Percentiles rank a stretch among this genome's conserved stretches.
Evolutionary conservation across 2,329 filamentous ascomycete genomes (phyloP).

Genomic region (Nothopassalora personata): DNA sequence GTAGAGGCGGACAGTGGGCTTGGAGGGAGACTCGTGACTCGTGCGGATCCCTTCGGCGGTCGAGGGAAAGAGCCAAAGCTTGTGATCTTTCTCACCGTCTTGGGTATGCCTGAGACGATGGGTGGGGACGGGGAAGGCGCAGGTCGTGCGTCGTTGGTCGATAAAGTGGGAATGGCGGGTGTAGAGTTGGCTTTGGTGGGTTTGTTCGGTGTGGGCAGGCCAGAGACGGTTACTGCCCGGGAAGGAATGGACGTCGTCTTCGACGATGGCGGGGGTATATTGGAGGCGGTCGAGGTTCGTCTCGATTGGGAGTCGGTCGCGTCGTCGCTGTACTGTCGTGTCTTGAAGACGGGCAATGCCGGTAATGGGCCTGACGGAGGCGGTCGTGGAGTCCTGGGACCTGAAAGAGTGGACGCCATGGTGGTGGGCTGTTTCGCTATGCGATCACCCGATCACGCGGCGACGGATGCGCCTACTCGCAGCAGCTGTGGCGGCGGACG

Average conservation of each 20-base stretch:
- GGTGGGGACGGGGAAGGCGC: slow-evolving; percentile 9
- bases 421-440: slow-evolving; percentile 8
- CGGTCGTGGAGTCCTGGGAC: slow-evolving; percentile 52
- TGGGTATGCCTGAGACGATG: slow-evolving; percentile 34
- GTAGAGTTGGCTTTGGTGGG: slow-evolving; percentile 43
- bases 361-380: slow-evolving; percentile 69
- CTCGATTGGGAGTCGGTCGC: slow-evolving; percentile 30
- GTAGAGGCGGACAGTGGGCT: slow-evolving; percentile 49
- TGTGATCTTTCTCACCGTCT: slow-evolving; percentile 75
- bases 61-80: slow-evolving; percentile 94
- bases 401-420: slow-evolving; percentile 49
- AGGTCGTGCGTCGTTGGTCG: slow-evolving; percentile 36
- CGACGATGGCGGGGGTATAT: slow-evolving; percentile 30
- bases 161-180: slow-evolving; percentile 50
- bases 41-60: slow-evolving; percentile 64
- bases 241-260: slow-evolving; percentile 28
- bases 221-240: slow-evolving; percentile 43
- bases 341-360: slow-evolving; percentile 67
- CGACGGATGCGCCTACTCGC: slow-evolving; percentile 3
- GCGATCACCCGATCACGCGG: background rate
- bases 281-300: slow-evolving; percentile 27
- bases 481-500: background rate
- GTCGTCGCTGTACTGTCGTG: slow-evolving; percentile 54
- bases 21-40: slow-evolving; percentile 55
- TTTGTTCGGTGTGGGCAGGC: slow-evolving; percentile 46